These are phyloP conservation scores for Plantago elongata DNA, from an alignment of 257 asterid genomes.

Conservation along the genomic window DNA sequence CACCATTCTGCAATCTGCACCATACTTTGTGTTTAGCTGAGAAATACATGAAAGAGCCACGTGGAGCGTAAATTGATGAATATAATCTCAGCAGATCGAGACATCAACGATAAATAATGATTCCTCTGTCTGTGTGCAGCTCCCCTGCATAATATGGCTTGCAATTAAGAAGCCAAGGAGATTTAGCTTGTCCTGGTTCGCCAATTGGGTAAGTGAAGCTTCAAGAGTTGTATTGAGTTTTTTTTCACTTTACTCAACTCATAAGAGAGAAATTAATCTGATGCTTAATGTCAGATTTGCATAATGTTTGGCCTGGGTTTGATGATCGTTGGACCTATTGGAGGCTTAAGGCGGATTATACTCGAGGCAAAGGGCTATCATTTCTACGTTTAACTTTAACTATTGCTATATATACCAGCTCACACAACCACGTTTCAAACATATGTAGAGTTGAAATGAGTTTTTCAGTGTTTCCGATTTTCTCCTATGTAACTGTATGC, in stretches of 20 bases:
- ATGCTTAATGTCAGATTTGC: conserved; percentile 34
- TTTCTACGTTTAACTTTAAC: conserved; percentile 34
- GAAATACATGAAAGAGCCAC: not conserved
- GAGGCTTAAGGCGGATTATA: conserved; percentile 47
- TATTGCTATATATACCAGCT: not conserved
- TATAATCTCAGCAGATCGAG: too few relatives aligned
- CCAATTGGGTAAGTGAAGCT: conserved; percentile 37
- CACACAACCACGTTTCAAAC: too few relatives aligned
- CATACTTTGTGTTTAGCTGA: not conserved
- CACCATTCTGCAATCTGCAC: not conserved
- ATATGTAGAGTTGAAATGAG: too few relatives aligned
- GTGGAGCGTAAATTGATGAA: not conserved
- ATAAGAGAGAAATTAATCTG: not conserved
- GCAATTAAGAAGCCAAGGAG: conserved; percentile 32
- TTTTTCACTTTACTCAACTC: not conserved
- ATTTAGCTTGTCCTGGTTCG: conserved; percentile 32
- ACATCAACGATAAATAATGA: too few relatives aligned
- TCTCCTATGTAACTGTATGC: too few relatives aligned
- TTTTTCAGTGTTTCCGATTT: too few relatives aligned
- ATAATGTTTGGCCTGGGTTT: conserved; percentile 37
- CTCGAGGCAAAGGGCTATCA: conserved; percentile 27
- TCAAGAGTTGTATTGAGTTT: not conserved
- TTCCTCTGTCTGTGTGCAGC: conserved; percentile 20
- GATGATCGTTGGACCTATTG: conserved; percentile 41
- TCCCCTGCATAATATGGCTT: conserved; percentile 43